phyloP scores from a whole-genome alignment of 129 eudicot genomes.

The Erigeron canadensis region DNA sequence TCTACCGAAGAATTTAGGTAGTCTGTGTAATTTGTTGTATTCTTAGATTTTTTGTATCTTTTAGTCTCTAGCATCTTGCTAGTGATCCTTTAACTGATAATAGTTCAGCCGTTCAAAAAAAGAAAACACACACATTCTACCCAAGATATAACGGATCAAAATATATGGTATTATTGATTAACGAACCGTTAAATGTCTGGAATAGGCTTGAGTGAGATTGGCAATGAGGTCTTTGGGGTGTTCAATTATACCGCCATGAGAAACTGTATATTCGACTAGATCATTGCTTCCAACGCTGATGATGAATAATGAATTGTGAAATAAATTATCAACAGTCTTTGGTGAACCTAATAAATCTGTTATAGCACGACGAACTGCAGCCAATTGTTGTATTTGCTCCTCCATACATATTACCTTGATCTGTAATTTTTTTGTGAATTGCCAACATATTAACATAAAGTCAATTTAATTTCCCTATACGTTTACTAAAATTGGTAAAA shows the following conservation, averaged over 20 bases:
- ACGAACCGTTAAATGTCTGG: slow-evolving; percentile 37
- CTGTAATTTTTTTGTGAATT: slow-evolving; percentile 19
- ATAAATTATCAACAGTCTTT: slow-evolving; percentile 25
- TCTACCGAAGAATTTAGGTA: too few species aligned
- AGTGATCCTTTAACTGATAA: too few species aligned
- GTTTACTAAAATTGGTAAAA: background rate
- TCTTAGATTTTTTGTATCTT: too few species aligned
- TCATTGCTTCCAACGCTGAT: slow-evolving; percentile 61
- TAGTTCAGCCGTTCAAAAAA: too few species aligned
- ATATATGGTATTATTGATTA: background rate
- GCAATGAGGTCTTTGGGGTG: slow-evolving; percentile 8
- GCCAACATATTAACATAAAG: background rate
- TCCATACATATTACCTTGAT: slow-evolving; percentile 31
- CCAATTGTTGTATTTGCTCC: slow-evolving; percentile 48
- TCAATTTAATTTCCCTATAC: background rate
- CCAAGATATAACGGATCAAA: background rate
- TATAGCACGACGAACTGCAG: slow-evolving; percentile 28
- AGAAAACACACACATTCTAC: background rate
- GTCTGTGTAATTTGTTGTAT: too few species aligned
- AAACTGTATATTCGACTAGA: slow-evolving; percentile 30
- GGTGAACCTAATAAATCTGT: slow-evolving; percentile 27
- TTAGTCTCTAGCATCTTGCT: too few species aligned
- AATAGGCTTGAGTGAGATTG: slow-evolving; percentile 29
- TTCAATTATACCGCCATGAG: background rate
- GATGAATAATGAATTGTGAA: slow-evolving; percentile 38